Evolutionary conservation across 169 alveolate genomes (phyloP).

Genomic region (Plasmodium falciparum): DNA sequence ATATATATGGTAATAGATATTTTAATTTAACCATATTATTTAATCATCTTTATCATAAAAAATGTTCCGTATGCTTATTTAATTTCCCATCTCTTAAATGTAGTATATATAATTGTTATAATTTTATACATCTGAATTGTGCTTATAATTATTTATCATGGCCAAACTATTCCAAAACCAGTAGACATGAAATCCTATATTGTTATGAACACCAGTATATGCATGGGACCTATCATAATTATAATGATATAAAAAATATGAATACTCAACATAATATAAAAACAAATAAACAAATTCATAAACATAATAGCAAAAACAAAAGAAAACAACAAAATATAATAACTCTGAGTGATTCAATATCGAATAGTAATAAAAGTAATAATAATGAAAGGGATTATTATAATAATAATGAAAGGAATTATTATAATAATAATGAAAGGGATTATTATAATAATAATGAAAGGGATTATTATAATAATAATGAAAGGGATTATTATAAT

Average conservation of each 20-base stretch:
- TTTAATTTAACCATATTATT: constrained; percentile 48
- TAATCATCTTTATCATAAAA: constrained; percentile 42
- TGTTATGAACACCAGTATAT: constrained; percentile 69
- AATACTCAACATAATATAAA: background rate
- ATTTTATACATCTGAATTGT: constrained; percentile 49
- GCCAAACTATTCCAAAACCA: constrained; percentile 59
- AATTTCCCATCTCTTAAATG: constrained; percentile 70
- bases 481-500: background rate
- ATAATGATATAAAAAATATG: background rate
- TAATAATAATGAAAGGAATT: too few relatives aligned
- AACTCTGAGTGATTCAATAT: background rate
- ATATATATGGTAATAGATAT: constrained; percentile 67
- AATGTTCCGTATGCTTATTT: constrained; percentile 33
- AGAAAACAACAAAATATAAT: background rate
- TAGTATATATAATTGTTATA: constrained; percentile 41
- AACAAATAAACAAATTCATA: background rate
- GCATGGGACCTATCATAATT: constrained; percentile 65
- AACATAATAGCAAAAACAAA: background rate
- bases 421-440: too few relatives aligned
- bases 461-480: background rate
- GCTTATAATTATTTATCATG: constrained; percentile 49
- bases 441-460: too few relatives aligned
- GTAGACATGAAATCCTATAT: constrained; percentile 59
- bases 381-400: background rate
- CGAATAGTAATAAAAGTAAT: background rate